These are phyloP conservation scores for Ceratocystis albifundus DNA, from an alignment of 2,329 filamentous ascomycete genomes.

Conservation along the genomic window DNA sequence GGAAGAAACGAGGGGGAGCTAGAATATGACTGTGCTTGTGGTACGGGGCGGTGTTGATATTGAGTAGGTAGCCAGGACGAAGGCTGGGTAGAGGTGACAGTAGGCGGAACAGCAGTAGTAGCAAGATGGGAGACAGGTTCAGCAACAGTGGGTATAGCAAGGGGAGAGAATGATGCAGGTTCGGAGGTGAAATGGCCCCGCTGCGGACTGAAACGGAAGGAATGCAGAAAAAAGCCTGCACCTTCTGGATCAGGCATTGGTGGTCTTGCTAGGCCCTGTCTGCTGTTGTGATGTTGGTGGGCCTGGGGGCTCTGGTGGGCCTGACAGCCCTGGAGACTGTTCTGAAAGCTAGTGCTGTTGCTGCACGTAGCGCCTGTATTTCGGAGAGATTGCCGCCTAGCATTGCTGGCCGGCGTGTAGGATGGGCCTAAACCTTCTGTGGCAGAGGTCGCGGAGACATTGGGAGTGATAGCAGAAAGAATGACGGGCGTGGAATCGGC, in stretches of 20 bases:
- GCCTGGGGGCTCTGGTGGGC: neutral
- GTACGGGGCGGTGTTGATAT: neutral
- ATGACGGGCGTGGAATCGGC: neutral
- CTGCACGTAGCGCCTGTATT: neutral
- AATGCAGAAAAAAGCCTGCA: constrained; percentile 18
- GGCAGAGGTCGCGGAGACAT: neutral
- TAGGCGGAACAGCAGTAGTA: constrained; percentile 2
- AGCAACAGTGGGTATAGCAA: neutral
- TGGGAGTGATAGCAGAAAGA: neutral
- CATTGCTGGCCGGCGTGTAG: neutral
- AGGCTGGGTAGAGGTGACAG: neutral
- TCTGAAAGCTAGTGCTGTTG: neutral
- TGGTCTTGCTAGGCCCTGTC: neutral
- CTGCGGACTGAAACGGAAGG: constrained; percentile 20
- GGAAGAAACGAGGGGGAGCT: neutral
- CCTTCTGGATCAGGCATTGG: constrained; percentile 7
- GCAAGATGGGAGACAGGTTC: neutral
- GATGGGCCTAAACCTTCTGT: neutral
- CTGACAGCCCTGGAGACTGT: neutral
- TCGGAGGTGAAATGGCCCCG: neutral
- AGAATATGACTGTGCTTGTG: neutral
- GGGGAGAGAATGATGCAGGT: neutral
- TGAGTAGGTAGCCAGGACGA: neutral
- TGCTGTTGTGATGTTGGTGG: neutral
- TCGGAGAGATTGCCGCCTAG: neutral